Conservation (phyloP, 106 monocot species). For the Dendrobium catenatum region DNA sequence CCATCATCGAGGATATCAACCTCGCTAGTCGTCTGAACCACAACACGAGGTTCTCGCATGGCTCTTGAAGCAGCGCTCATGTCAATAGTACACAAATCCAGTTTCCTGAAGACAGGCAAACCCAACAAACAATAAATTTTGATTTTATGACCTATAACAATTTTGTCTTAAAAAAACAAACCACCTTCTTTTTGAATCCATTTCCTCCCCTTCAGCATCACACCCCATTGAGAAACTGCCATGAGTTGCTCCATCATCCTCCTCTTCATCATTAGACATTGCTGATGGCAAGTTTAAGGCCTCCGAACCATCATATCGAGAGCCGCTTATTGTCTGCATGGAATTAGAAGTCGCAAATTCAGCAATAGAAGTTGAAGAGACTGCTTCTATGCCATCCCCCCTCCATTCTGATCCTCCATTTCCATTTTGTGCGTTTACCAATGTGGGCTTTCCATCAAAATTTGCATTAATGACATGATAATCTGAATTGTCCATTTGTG, state of each 20-base stretch:
- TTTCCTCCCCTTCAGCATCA: slow-evolving; percentile 59
- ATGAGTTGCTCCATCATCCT: slow-evolving; percentile 33
- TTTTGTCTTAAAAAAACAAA: neutral
- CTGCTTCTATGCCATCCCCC: slow-evolving; percentile 22
- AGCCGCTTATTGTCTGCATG: slow-evolving; percentile 22
- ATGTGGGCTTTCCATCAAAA: neutral
- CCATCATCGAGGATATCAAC: slow-evolving; percentile 97
- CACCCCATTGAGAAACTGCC: slow-evolving; percentile 24
- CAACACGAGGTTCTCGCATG: slow-evolving; percentile 68
- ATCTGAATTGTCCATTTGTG: slow-evolving; percentile 29
- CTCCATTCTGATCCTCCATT: slow-evolving; percentile 20
- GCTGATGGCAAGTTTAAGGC: slow-evolving; percentile 43
- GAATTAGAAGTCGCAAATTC: slow-evolving; percentile 18
- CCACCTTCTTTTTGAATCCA: slow-evolving; percentile 66
- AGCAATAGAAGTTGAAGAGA: slow-evolving; percentile 21
- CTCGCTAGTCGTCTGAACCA: slow-evolving; percentile 90
- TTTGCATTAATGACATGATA: neutral
- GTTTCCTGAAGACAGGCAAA: slow-evolving; percentile 38
- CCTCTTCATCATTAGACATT: slow-evolving; percentile 52
- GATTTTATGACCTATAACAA: neutral
- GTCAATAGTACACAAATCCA: slow-evolving; percentile 49
- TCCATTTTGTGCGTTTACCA: neutral
- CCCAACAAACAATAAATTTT: neutral
- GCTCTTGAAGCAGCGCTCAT: slow-evolving; percentile 55
- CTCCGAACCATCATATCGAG: slow-evolving; percentile 28